Evolutionary conservation across 2,329 filamentous ascomycete genomes (phyloP), one percentile per base, ranked within the genome.

Genomic region (Stemphylium beticola): DNA sequence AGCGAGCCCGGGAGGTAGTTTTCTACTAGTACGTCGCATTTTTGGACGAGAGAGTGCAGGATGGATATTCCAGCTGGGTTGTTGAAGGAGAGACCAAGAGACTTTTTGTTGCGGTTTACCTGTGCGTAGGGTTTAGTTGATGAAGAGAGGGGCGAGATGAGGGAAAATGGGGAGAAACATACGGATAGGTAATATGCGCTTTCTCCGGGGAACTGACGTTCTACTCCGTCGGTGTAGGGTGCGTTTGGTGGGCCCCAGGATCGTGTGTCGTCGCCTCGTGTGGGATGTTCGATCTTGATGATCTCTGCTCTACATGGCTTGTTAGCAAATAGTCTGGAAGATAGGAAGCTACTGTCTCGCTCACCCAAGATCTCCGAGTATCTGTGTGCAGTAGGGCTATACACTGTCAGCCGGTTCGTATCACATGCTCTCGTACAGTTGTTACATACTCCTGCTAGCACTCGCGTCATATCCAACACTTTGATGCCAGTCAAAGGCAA

Each of bases 21-120:
- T 75, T 99, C 95, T 0, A 98, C 93, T 1, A 99, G 81, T 11
- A 99, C 88, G 71, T 99, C 95, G 71, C 90, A 95, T 71, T 91
- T 87, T 52, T 87, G 86, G 3, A 86, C 91, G 0, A 98, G 85
- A 66, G 87, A 86, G 77, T 97, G 93, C 4, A 99, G 81, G 51
- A 98, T 92, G 4, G 89, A 85, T 20, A 96, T 88, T 4, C 95
- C 95, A 1, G 87, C 83, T 14, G 87, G 83, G 64, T 95, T 87
- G 66, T 95, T 91, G 71, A 98, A 99, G 0, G 93, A 96, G 2
- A 99, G 82, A 0, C 86, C 95, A 0, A 98, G 77, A 0, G 93
- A 98, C 73, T 95, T 96, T 74, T 99, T 99, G 79, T 99, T 99
- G 48, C 95, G 91, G 73, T 98, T 97, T 22, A 91, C 91, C 92